Base-by-base conservation (phyloP, 495 filamentous ascomycete species). In the Zalerion maritima region DNA sequence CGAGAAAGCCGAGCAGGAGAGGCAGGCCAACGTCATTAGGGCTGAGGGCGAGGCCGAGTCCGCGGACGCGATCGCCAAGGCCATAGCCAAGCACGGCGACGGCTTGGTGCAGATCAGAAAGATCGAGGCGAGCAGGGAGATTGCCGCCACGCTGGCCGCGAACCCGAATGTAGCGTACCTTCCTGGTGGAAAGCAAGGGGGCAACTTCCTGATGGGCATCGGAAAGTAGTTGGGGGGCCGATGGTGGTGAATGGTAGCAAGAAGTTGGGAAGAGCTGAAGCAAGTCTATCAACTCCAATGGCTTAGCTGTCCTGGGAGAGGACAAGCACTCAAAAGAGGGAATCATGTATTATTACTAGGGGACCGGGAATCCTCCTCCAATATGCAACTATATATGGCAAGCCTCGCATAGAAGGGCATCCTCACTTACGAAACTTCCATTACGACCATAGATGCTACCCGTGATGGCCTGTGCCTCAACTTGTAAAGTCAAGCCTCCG, bases 121-220 rank as follows among this genome's bases (percentile, higher is more conserved):
- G 56, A 94, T 99, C 50, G 89, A 99, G 60, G 92, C 89, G 26
- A 87, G 81, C 56, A 81, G 77, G 55, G 91, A 96, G 57, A 94
- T 99, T 57, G 89, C 89, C 15, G 70, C 82, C 64, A 85, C 83
- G 41, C 53, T 99, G 48, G 72, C 85, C 16, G 55, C 52, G 22
- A 99, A 99, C 56, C 87, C 91, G 19, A 96, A 96, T 46, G 86
- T 99, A 26, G 86, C 85, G 18, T 99, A 96, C 57, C 52, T 99
- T 29, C 89, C 89, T 0, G 75, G 81, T 35, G 69, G 72, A 31
- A 69, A 72, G 68, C 53, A 55, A 69, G 64, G 64, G 62, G 64
- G 39, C 65, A 86, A 64, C 30, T 48, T 67, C 37, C 49, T 71
- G 45, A 54, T 71, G 36, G 63, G 50, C 10, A 55, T 68, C 9